phyloP scores from a whole-genome alignment of 2,329 filamentous ascomycete species.

The Cytospora schulzeri region DNA sequence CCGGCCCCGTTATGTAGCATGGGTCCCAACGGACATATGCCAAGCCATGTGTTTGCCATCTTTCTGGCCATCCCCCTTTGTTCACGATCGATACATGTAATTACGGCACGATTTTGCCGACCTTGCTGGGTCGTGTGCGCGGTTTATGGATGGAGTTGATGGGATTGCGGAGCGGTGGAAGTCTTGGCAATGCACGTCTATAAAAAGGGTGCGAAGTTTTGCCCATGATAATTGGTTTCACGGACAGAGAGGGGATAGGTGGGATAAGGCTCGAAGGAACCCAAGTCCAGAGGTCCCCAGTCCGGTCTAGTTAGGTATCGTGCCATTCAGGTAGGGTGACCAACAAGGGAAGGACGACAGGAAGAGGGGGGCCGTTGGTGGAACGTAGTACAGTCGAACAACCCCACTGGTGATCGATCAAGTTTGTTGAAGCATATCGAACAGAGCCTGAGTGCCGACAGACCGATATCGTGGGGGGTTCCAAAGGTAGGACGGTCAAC shows the following conservation, averaged over 20 bases:
- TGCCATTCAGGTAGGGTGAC: too few relatives aligned
- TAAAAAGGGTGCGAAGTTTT: neutral
- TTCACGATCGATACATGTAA: too few relatives aligned
- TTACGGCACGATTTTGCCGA: conserved; percentile 12
- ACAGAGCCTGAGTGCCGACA: too few relatives aligned
- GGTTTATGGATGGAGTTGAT: neutral
- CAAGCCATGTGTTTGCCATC: neutral
- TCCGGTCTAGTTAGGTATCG: too few relatives aligned
- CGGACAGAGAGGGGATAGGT: neutral
- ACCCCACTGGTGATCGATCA: too few relatives aligned
- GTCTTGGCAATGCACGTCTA: conserved; percentile 19
- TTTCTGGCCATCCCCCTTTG: neutral
- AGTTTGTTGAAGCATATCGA: too few relatives aligned
- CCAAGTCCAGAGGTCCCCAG: neutral
- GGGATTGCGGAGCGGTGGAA: conserved; percentile 5
- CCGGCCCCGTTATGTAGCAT: neutral
- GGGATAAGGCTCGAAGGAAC: neutral
- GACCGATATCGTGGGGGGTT: too few relatives aligned
- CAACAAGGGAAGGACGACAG: neutral
- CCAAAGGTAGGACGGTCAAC: too few relatives aligned
- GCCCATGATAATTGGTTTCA: conserved; percentile 1
- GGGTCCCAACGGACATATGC: neutral
- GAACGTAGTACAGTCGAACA: neutral
- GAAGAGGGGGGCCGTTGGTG: neutral
- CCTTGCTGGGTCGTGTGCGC: neutral